Evolutionary conservation across 495 filamentous ascomycete genomes (phyloP), one percentile per base, ranked within the genome.

Genomic region (Aspergillus sclerotiicarbonarius): DNA sequence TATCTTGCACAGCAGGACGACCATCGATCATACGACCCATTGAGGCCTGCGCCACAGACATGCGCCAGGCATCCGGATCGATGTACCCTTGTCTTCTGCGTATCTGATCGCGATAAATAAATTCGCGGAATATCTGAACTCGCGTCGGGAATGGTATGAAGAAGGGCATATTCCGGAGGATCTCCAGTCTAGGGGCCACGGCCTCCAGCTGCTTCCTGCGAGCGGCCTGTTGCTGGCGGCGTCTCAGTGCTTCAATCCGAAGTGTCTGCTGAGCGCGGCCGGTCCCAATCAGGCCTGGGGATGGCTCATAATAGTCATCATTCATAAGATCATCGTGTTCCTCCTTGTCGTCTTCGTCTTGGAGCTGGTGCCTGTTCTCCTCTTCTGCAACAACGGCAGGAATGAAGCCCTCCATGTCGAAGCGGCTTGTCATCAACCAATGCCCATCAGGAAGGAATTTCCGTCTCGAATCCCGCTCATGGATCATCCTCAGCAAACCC

Each of bases 121-220:
- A 99, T 68, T 96, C 81, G 21, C 94, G 84, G 69, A 98, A 99
- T 29, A 98, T 93, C 64, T 95, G 87, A 8, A 99, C 94, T 37
- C 94, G 81, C 3, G 90, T 95, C 8, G 87, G 79, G 58, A 99
- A 99, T 0, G 94, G 94, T 53, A 98, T 95, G 62, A 93, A 89
- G 65, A 98, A 99, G 0, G 94, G 95, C 88, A 99, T 93, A 65
- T 98, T 92, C 47, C 91, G 86, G 31, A 99, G 73, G 13, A 99
- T 90, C 71, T 98, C 92, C 8, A 96, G 78, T 58, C 91, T 83
- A 1, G 95, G 92, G 1, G 88, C 89, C 33, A 95, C 85, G 20
- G 85, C 77, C 20, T 91, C 88, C 13, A 94, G 74, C 45, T 89
- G 79, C 57, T 87, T 84, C 49, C 85, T 80, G 7, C 86, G 78